A percentile compares a stretch with the other conserved stretches of the same genome.
These are phyloP conservation scores for Colletotrichum tabaci DNA, from an alignment of 2,329 filamentous ascomycete species.

Conservation along the genomic window DNA sequence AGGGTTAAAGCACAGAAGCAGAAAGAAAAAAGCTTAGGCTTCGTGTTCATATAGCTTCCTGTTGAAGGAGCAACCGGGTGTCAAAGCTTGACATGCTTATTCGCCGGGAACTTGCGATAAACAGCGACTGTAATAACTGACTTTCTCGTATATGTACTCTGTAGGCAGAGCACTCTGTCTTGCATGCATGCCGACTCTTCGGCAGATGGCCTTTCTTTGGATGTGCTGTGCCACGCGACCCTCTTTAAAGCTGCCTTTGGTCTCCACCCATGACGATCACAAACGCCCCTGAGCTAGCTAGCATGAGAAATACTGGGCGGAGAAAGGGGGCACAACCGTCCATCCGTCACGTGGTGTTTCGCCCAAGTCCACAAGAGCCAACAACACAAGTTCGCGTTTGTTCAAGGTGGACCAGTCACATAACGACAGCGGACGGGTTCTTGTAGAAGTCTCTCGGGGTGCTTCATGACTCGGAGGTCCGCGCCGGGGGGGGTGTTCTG, in stretches of 20 bases:
- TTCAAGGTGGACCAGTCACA: neutral
- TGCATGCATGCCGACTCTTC: neutral
- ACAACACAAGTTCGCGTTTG: neutral
- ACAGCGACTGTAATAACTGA: neutral
- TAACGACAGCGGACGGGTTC: neutral
- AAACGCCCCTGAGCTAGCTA: neutral
- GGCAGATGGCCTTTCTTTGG: neutral
- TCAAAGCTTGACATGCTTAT: neutral
- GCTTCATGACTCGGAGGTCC: neutral
- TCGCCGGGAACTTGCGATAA: neutral
- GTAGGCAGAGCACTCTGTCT: neutral
- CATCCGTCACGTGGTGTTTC: neutral
- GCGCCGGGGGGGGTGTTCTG: no score
- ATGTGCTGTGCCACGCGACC: slow-evolving; percentile 7
- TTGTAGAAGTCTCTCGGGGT: neutral
- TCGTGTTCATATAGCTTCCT: neutral
- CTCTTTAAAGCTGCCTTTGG: neutral
- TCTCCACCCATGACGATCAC: neutral
- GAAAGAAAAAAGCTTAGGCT: neutral
- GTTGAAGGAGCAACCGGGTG: no score
- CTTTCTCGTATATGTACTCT: neutral
- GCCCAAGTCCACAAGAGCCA: neutral
- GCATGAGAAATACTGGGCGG: neutral
- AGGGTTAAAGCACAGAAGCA: no score
- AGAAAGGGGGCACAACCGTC: neutral